Evolutionary conservation across 2,329 filamentous ascomycete species (phyloP).

Genomic region (Biscogniauxia sp.): DNA sequence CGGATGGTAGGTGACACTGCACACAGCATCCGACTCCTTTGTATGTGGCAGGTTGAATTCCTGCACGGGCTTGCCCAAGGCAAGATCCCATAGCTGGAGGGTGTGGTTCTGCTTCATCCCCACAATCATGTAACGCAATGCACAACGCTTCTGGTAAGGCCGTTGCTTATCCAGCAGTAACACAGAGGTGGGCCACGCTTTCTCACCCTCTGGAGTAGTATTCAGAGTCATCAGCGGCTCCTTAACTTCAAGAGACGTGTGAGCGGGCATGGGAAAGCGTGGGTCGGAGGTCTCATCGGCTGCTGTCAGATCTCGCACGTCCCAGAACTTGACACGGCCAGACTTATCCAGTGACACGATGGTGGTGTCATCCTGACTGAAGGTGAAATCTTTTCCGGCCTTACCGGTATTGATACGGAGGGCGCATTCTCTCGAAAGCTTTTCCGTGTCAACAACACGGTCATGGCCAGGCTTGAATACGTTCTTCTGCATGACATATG

Average conservation of each 20-base stretch:
- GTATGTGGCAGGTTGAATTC: conserved; percentile 95
- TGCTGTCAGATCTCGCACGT: conserved; percentile 75
- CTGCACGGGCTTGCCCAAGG: conserved; percentile 90
- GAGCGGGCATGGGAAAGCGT: conserved; percentile 51
- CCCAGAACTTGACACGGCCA: conserved; percentile 96
- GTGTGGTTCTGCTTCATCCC: conserved; percentile 99
- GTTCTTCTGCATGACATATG: conserved; percentile 60
- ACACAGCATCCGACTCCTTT: conserved; percentile 96
- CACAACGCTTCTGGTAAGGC: conserved; percentile 85
- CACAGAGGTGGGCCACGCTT: conserved; percentile 95
- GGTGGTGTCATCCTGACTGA: conserved; percentile 92
- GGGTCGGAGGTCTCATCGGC: conserved; percentile 50
- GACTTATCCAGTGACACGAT: conserved; percentile 97
- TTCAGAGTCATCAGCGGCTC: conserved; percentile 83
- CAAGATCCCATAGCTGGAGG: conserved; percentile 96
- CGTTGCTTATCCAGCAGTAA: conserved; percentile 94
- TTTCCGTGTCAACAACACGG: conserved; percentile 79
- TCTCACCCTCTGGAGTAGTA: conserved; percentile 83
- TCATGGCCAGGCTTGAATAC: conserved; percentile 63
- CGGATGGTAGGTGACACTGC: conserved; percentile 93
- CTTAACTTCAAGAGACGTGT: conserved; percentile 71
- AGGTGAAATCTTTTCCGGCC: conserved; percentile 96
- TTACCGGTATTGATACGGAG: conserved; percentile 96
- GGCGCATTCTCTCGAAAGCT: conserved; percentile 80
- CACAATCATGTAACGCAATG: conserved; percentile 91